phyloP scores from a whole-genome alignment of 2,329 filamentous ascomycete species.

The Talaromyces sp. region DNA sequence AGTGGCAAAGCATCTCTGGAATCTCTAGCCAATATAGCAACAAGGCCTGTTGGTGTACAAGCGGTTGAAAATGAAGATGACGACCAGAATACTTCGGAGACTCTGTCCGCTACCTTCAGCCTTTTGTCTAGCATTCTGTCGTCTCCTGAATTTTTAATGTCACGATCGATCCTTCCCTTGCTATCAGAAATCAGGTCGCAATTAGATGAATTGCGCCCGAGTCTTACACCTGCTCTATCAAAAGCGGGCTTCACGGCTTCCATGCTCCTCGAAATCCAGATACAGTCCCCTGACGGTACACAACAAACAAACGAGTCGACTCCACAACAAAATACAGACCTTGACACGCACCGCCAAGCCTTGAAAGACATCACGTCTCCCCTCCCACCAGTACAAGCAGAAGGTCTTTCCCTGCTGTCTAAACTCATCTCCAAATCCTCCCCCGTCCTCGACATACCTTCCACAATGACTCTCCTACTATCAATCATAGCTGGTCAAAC shows the following conservation, averaged over 20 bases:
- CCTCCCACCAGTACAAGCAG: slow-evolving; percentile 42
- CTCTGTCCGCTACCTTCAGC: slow-evolving; percentile 41
- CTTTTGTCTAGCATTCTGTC: slow-evolving; percentile 43
- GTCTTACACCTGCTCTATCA: slow-evolving; percentile 32
- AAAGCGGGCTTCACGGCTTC: slow-evolving; percentile 41
- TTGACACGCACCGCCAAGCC: slow-evolving; percentile 42
- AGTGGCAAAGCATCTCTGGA: slow-evolving; percentile 31
- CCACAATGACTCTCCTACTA: slow-evolving; percentile 40
- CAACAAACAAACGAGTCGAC: slow-evolving; percentile 22
- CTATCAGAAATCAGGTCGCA: slow-evolving; percentile 35
- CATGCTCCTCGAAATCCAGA: slow-evolving; percentile 43
- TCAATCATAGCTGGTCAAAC: slow-evolving; percentile 36
- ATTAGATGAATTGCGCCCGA: slow-evolving; percentile 35
- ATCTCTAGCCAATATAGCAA: slow-evolving; percentile 34
- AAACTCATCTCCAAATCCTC: slow-evolving; percentile 40
- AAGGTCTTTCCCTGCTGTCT: slow-evolving; percentile 42
- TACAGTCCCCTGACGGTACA: slow-evolving; percentile 28
- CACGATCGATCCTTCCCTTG: slow-evolving; percentile 28
- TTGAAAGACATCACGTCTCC: slow-evolving; percentile 40
- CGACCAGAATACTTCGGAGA: slow-evolving; percentile 33
- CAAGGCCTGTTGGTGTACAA: slow-evolving; percentile 21
- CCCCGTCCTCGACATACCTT: slow-evolving; percentile 43
- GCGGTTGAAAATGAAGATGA: slow-evolving; percentile 15
- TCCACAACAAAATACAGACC: slow-evolving; percentile 32
- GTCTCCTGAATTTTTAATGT: slow-evolving; percentile 39